Conservation (phyloP, 805 yeast species). For the Metschnikowia cubensis region DNA sequence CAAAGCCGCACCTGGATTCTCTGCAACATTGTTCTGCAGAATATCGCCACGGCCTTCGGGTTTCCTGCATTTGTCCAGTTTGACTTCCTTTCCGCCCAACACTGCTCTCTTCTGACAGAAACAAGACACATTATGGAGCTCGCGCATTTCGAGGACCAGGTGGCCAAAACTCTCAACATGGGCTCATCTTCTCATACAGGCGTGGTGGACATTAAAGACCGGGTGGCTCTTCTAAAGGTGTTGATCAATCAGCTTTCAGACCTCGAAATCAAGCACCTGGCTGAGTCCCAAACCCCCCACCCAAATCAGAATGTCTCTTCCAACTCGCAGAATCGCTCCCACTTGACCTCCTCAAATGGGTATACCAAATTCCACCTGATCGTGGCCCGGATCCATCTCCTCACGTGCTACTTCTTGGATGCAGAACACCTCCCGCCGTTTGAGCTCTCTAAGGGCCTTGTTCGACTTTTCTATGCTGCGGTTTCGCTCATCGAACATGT, state of each 20-base stretch:
- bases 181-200: slow-evolving; percentile 66
- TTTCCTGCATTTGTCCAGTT: slow-evolving; percentile 90
- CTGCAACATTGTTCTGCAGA: slow-evolving; percentile 85
- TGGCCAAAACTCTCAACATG: slow-evolving; percentile 69
- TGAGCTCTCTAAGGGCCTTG: slow-evolving; percentile 69
- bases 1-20: slow-evolving; percentile 91
- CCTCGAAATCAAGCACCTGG: slow-evolving; percentile 53
- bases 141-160: slow-evolving; percentile 81
- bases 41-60: slow-evolving; percentile 88
- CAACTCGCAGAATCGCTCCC: too few species aligned
- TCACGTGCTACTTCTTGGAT: slow-evolving; percentile 79
- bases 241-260: slow-evolving; percentile 71
- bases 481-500: slow-evolving; percentile 67
- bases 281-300: slow-evolving; percentile 23
- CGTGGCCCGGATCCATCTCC: slow-evolving; percentile 75
- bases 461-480: slow-evolving; percentile 77
- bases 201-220: slow-evolving; percentile 61
- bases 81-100: slow-evolving; percentile 55
- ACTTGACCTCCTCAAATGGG: slow-evolving; percentile 42
- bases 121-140: slow-evolving; percentile 77
- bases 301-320: too few species aligned
- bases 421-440: slow-evolving; percentile 46
- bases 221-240: slow-evolving; percentile 69
- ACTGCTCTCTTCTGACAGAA: slow-evolving; percentile 47
- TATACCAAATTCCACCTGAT: slow-evolving; percentile 64